Evolutionary conservation across 2,329 filamentous ascomycete species (phyloP).

Genomic region (Talaromyces marneffei): DNA sequence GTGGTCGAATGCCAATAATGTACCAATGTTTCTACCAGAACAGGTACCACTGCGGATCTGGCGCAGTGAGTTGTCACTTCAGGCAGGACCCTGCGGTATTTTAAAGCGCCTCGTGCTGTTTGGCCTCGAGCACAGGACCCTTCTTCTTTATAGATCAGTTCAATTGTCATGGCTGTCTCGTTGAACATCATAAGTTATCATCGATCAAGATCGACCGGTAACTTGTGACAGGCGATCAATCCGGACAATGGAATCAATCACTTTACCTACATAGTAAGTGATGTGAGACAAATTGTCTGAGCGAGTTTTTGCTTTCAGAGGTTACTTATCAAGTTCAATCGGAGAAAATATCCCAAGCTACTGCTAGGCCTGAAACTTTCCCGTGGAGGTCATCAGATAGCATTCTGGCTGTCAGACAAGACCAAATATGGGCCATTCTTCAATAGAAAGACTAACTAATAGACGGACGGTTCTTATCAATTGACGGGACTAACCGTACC

Average conservation of each 20-base stretch:
- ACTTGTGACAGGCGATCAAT: background rate
- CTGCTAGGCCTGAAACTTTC: background rate
- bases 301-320: background rate
- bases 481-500: conserved; percentile 7
- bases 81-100: background rate
- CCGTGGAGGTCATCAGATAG: background rate
- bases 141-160: background rate
- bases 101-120: background rate
- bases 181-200: background rate
- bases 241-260: background rate
- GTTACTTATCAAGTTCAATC: background rate
- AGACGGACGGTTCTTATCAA: conserved; percentile 10
- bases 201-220: background rate
- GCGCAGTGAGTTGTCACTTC: conserved; percentile 5
- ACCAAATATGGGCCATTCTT: background rate
- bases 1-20: background rate
- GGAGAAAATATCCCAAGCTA: background rate
- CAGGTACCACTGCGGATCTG: conserved; percentile 5
- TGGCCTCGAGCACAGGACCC: background rate
- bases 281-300: conserved; percentile 7
- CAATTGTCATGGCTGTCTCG: background rate
- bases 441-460: too few species aligned
- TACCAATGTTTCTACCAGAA: background rate
- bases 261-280: background rate
- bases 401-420: background rate